These are phyloP conservation scores for Suillus cothurnatus DNA, from an alignment of 768 basidiomycete genomes.

Conservation along the genomic window DNA sequence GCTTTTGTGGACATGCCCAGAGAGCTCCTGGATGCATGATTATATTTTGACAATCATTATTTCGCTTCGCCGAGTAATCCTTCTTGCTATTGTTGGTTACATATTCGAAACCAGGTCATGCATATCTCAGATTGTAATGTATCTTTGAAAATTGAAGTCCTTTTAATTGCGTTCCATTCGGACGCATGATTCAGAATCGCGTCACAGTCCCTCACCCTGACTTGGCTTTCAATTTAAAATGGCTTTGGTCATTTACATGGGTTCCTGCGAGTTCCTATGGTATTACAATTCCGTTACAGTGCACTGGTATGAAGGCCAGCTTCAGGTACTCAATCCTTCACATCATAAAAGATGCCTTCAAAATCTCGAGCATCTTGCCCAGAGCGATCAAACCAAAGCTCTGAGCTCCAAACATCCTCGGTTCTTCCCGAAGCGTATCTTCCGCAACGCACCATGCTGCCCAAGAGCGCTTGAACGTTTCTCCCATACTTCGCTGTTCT, in stretches of 20 bases:
- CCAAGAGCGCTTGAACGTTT: constrained; percentile 43
- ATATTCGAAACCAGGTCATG: not conserved
- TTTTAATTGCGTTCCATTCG: not conserved
- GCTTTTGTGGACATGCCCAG: constrained; percentile 80
- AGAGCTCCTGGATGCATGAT: constrained; percentile 63
- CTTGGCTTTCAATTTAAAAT: not conserved
- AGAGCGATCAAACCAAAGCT: constrained; percentile 52
- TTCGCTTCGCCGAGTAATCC: not conserved
- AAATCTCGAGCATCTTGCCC: constrained; percentile 43
- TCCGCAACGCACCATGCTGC: constrained; percentile 46
- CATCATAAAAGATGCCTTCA: constrained; percentile 28
- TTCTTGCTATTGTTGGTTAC: not conserved
- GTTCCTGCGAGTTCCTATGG: not conserved
- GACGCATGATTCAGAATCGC: not conserved
- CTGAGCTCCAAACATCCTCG: constrained; percentile 39
- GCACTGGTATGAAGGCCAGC: not conserved
- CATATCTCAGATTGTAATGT: constrained; percentile 8
- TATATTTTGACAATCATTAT: not conserved
- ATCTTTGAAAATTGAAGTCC: constrained; percentile 2
- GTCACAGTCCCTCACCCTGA: not conserved
- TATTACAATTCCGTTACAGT: not conserved
- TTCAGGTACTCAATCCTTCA: not conserved
- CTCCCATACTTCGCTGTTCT: constrained; percentile 30
- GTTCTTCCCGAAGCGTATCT: constrained; percentile 25
- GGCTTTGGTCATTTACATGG: not conserved